Base-by-base conservation (phyloP, 495 filamentous ascomycete genomes). In the Xylaria flabelliformis region DNA sequence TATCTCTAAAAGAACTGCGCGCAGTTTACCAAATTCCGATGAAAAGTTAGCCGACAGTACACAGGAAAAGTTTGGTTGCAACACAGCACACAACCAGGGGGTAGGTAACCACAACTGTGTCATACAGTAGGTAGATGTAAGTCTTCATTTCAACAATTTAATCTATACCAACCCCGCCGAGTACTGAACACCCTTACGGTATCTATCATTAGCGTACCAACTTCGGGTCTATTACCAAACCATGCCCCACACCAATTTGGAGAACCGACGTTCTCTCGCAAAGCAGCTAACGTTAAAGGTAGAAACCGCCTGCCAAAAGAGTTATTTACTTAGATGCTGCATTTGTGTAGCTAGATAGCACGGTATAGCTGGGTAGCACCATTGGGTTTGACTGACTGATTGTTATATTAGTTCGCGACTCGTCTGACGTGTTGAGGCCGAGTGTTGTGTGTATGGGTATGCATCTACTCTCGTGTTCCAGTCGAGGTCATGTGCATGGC, bases 71-170 rank as follows among this genome's bases (percentile, higher is more conserved):
- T 8, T 21, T 41, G 55, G 29, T 59, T n/a, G 19, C 17, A 61
- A 7, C 8, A n/a, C 15, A 32, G 32, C 29, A 61, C 15, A 61
- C 19, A 61, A 39, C 2, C 7, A 61, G 56, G 58, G 39, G 34
- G 58, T 10, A 61, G 15, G 21, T 32, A 56, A 13, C 29, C 36
- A 44, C 39, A 64, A 29, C 39, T 2, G 21, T 26, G 17, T 44
- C 39, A 29, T 64, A 29, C 26, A 1, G 26, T 29, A 29, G 2
- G 26, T 2, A 17, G 4, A 44, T 34, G 36, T 42, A 56, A 39
- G 17, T 66, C 64, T 36, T 53, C 64, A 66, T 66, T 66, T 66
- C 51, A 50, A 8, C 26, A 32, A 42, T 42, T 42, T 42, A 42
- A 42, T 12, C 9, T 12, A 42, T 9, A 29, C 64, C 64, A 44